Conservation (phyloP, 1,284 basidiomycete genomes). For the Leccinum subspadiceum region DNA sequence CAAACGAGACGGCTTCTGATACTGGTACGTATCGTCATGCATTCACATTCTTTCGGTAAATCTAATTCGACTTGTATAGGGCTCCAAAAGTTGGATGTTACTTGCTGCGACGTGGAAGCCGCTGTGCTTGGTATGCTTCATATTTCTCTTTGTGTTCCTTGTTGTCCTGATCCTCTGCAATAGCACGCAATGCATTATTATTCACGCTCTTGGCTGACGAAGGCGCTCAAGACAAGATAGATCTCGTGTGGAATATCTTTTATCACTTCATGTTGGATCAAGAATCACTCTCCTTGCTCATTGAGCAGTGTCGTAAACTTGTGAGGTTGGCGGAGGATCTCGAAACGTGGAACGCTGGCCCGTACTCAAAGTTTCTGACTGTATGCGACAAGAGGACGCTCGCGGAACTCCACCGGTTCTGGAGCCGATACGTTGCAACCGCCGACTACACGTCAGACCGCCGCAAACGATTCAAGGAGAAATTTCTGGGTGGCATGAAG, state of each 20-base stretch:
- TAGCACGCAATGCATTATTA: conserved; percentile 43
- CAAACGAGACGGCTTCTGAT: conserved; percentile 2
- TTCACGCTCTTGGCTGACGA: conserved; percentile 38
- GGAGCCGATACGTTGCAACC: conserved; percentile 37
- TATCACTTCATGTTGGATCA: conserved; percentile 54
- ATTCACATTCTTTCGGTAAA: neutral
- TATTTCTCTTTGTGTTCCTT: neutral
- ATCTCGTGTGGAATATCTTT: conserved; percentile 53
- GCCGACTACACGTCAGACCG: conserved; percentile 13
- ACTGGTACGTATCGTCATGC: conserved; percentile 1
- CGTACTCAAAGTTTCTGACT: conserved; percentile 39
- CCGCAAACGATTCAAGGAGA: conserved; percentile 19
- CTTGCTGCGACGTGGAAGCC: conserved; percentile 59
- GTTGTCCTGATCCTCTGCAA: neutral
- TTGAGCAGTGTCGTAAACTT: conserved; percentile 46
- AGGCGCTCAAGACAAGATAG: conserved; percentile 10
- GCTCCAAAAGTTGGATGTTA: conserved; percentile 48
- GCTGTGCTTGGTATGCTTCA: conserved; percentile 48
- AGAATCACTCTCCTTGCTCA: conserved; percentile 36
- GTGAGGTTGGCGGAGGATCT: conserved; percentile 35
- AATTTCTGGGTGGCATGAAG: conserved; percentile 15
- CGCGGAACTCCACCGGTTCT: conserved; percentile 40
- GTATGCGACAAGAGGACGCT: conserved; percentile 41
- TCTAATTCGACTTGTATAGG: conserved; percentile 30
- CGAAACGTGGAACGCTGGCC: conserved; percentile 42